phyloP scores from a whole-genome alignment of 2,329 filamentous ascomycete species.

The Alternaria triticimaculans region DNA sequence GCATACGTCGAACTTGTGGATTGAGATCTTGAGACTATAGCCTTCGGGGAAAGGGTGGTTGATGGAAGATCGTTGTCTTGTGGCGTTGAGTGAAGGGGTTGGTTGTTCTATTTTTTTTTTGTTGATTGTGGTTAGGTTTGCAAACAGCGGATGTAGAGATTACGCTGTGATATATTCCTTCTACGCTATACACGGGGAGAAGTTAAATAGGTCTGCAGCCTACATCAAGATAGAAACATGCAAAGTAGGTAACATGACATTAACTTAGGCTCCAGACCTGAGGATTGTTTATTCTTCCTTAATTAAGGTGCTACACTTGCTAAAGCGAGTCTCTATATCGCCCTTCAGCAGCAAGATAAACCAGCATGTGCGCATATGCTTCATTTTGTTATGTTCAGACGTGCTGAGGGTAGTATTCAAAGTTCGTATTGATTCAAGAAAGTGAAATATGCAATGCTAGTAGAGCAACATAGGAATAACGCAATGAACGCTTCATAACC shows the following conservation, averaged over 20 bases:
- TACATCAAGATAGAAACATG: not conserved
- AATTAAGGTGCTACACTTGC: not conserved
- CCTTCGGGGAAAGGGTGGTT: not conserved
- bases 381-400: not conserved
- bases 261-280: not conserved
- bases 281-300: not conserved
- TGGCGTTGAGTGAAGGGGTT: not conserved
- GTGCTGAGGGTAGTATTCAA: not conserved
- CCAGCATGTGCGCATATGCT: not conserved
- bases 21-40: not conserved
- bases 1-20: not conserved
- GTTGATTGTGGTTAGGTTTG: not conserved
- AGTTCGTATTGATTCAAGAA: not conserved
- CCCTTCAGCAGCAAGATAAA: not conserved
- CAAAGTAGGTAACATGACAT: not conserved
- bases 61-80: not conserved
- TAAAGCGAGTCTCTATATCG: not conserved
- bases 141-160: not conserved
- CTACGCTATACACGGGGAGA: too few species aligned
- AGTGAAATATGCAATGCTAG: not conserved
- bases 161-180: not conserved
- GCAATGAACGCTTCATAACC: slow-evolving; percentile 2
- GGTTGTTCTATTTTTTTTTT: not conserved
- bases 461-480: not conserved
- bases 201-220: not conserved